These are phyloP conservation scores for Rhododendron griersonianum DNA, from an alignment of 148 eudicot genomes.

Conservation along the genomic window DNA sequence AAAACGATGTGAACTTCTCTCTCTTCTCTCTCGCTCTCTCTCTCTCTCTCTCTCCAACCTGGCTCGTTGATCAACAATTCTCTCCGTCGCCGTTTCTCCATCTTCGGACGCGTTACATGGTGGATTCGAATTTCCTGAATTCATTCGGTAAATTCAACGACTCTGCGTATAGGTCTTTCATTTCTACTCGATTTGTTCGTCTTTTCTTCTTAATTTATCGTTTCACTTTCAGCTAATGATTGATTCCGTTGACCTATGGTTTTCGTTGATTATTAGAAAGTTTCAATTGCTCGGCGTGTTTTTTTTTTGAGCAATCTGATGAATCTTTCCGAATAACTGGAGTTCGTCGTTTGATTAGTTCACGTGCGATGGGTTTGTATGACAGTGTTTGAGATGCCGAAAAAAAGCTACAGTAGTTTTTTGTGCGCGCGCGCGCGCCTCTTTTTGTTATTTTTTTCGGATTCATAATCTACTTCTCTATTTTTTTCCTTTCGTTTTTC, in stretches of 20 bases:
- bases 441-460: background rate
- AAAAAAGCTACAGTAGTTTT: background rate
- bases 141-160: background rate
- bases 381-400: background rate
- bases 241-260: background rate
- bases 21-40: background rate
- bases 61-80: conserved; percentile 7
- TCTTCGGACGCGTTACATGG: background rate
- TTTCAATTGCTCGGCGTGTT: background rate
- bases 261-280: background rate
- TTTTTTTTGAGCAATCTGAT: background rate
- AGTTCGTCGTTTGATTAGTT: background rate
- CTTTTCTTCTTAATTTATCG: background rate
- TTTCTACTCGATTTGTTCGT: background rate
- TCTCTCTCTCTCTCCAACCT: background rate
- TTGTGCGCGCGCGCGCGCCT: background rate
- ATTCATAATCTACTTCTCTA: background rate
- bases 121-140: background rate
- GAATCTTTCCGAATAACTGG: background rate
- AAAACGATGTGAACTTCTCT: background rate
- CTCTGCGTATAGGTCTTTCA: background rate
- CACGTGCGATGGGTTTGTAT: background rate
- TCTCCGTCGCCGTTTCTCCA: background rate
- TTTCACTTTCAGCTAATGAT: background rate
- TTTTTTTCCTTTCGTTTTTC: background rate